Conservation (phyloP, 345 rosid species). For the Eucalyptus cloeziana region DNA sequence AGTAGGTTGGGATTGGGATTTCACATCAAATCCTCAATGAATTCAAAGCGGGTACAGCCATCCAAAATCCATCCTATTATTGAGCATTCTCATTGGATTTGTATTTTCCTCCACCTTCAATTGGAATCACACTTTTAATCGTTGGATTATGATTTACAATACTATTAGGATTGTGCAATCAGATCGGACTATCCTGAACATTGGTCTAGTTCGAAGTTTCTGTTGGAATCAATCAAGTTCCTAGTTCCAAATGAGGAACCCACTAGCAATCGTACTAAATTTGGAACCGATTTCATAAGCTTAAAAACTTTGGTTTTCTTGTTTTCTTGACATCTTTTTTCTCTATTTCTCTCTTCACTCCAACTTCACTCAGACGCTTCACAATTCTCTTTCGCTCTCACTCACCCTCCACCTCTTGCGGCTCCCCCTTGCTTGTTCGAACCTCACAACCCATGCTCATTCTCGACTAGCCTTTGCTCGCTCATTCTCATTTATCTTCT, state of each 20-base stretch:
- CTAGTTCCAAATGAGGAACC: neutral
- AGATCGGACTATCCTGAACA: fast-evolving
- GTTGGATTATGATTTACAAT: fast-evolving
- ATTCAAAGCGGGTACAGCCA: fast-evolving
- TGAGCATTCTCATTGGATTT: neutral
- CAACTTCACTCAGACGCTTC: neutral
- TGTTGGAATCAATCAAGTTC: neutral
- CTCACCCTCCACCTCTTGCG: neutral
- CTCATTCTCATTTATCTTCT: fast-evolving
- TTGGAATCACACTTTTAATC: neutral
- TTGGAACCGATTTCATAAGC: fast-evolving
- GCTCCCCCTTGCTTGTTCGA: neutral
- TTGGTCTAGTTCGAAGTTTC: fast-evolving
- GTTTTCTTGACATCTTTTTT: no score
- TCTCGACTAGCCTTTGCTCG: neutral
- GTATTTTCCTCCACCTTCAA: neutral
- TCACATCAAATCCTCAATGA: neutral
- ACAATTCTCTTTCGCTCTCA: neutral
- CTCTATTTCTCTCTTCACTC: neutral
- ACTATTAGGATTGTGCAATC: neutral
- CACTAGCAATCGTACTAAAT: fast-evolving
- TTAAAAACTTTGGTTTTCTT: neutral
- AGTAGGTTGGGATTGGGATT: no score
- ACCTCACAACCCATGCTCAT: neutral
- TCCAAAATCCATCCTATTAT: fast-evolving